Conservation (phyloP, 495 filamentous ascomycete genomes). For the Extremus antarcticus region DNA sequence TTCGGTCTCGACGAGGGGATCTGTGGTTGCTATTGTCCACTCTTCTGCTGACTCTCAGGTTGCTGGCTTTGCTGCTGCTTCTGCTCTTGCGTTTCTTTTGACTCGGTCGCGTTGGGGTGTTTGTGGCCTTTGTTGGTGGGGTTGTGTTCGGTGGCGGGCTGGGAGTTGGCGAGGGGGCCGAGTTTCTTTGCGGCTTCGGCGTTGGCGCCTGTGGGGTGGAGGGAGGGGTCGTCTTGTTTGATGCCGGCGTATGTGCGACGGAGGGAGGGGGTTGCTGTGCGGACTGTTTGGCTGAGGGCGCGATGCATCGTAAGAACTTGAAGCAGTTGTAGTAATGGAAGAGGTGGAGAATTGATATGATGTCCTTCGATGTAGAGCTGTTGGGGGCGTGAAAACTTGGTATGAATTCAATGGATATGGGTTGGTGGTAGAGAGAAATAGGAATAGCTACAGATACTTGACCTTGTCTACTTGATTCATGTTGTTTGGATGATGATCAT, state of each 20-base stretch:
- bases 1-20: background rate
- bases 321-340: too few species aligned
- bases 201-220: background rate
- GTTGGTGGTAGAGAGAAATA: too few species aligned
- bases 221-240: background rate
- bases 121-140: too few species aligned
- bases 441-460: too few species aligned
- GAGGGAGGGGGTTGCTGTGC: background rate
- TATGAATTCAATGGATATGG: too few species aligned
- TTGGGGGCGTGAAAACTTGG: too few species aligned
- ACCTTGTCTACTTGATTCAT: too few species aligned
- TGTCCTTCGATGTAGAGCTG: too few species aligned
- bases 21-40: background rate
- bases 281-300: background rate
- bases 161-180: background rate
- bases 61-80: background rate
- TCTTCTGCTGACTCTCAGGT: background rate
- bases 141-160: background rate
- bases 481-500: too few species aligned
- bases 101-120: background rate
- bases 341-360: too few species aligned
- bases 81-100: background rate
- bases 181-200: background rate
- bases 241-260: background rate
- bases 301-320: too few species aligned